Evolutionary conservation across 1,139 yeast genomes (phyloP).

Genomic region (Yamadazyma membranifaciens): DNA sequence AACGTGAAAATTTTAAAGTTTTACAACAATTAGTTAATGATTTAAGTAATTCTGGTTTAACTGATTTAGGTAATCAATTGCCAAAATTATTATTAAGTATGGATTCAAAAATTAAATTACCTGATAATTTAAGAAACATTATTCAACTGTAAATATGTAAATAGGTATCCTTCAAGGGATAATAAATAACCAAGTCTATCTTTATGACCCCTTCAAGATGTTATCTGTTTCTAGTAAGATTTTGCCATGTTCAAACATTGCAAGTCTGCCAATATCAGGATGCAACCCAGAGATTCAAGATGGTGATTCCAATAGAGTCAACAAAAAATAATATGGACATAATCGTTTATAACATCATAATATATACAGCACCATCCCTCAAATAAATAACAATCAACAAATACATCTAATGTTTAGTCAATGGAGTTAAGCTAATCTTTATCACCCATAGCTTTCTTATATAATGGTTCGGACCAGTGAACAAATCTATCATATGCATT

Average conservation of each 20-base stretch:
- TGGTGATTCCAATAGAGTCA: not conserved
- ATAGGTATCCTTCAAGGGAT: constrained; percentile 3
- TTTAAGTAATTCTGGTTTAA: constrained; percentile 24
- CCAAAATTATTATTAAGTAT: constrained; percentile 25
- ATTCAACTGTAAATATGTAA: constrained; percentile 7
- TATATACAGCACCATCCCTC: constrained; percentile 1
- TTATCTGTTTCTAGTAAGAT: too few relatives aligned
- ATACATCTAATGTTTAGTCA: too few relatives aligned
- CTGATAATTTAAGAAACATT: not conserved
- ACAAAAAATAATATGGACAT: too few relatives aligned
- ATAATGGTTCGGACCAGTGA: constrained; percentile 45
- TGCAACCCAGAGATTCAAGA: too few relatives aligned
- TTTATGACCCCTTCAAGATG: too few relatives aligned
- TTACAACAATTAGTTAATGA: constrained; percentile 40
- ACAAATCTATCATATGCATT: constrained; percentile 66
- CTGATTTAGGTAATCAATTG: constrained; percentile 39
- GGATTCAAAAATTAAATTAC: not conserved
- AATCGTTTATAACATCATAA: constrained; percentile 2
- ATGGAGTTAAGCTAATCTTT: not conserved
- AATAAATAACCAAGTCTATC: not conserved
- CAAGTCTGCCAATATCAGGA: too few relatives aligned
- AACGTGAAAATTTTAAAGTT: constrained; percentile 24
- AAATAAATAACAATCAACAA: not conserved
- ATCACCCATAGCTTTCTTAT: constrained; percentile 47
- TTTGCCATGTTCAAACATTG: too few relatives aligned